phyloP scores from a whole-genome alignment of 768 basidiomycete species.

The Amanita rubescens region DNA sequence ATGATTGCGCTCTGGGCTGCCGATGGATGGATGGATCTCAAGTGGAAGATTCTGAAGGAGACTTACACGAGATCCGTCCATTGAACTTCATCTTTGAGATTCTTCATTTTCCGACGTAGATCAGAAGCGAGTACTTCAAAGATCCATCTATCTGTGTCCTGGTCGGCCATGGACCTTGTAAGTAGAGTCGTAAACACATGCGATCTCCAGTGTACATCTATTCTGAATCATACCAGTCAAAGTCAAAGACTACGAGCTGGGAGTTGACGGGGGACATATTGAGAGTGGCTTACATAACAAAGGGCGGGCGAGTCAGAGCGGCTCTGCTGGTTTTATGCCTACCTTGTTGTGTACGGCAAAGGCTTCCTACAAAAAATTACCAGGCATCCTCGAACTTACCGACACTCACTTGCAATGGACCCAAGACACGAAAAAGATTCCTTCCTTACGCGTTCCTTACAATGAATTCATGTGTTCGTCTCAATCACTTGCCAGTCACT shows the following conservation, averaged over 20 bases:
- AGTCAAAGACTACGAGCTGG: constrained; percentile 90
- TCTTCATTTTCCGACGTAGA: constrained; percentile 76
- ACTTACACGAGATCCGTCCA: constrained; percentile 95
- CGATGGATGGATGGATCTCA: constrained; percentile 6
- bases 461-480: constrained; percentile 55
- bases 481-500: constrained; percentile 20
- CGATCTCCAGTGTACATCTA: too few species aligned
- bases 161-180: constrained; percentile 81
- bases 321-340: constrained; percentile 40
- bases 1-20: constrained; percentile 48
- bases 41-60: background rate
- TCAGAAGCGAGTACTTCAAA: constrained; percentile 84
- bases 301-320: constrained; percentile 6
- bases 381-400: constrained; percentile 71
- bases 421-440: constrained; percentile 58
- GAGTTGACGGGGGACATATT: constrained; percentile 30
- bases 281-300: constrained; percentile 18
- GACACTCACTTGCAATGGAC: constrained; percentile 73
- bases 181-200: background rate
- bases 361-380: constrained; percentile 79
- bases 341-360: constrained; percentile 62
- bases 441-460: constrained; percentile 57
- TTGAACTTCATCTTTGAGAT: constrained; percentile 53
- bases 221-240: constrained; percentile 69
- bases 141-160: constrained; percentile 93